Conservation (phyloP, 169 alveolate species). For the Eimeria necatrix region DNA sequence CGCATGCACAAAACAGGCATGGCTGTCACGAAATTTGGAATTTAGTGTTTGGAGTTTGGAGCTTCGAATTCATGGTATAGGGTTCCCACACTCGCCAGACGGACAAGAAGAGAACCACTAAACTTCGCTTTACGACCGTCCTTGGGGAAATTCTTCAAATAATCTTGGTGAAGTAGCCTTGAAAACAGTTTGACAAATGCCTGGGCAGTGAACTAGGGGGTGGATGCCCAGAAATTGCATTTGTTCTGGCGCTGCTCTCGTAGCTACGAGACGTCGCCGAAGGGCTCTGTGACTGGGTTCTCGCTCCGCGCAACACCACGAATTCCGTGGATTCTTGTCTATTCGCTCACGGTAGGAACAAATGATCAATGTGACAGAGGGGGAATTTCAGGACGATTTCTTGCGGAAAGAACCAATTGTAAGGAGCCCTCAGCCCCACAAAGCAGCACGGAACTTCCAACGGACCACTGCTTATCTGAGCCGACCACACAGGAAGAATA, state of each 20-base stretch:
- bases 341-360: neutral
- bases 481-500: neutral
- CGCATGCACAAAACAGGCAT: neutral
- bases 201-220: neutral
- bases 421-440: constrained; percentile 50
- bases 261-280: constrained; percentile 21
- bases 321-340: neutral
- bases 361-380: too few species aligned
- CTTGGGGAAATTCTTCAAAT: too few species aligned
- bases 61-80: neutral
- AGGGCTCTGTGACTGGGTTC: neutral
- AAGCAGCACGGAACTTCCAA: neutral
- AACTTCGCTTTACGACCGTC: too few species aligned
- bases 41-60: neutral
- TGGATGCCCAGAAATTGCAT: neutral
- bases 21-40: neutral
- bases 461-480: neutral
- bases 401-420: neutral
- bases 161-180: too few species aligned
- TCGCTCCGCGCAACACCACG: neutral
- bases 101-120: neutral
- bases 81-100: neutral
- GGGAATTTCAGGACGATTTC: neutral
- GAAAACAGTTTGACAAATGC: too few species aligned
- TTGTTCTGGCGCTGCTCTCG: constrained; percentile 13